Evolutionary conservation across 2,329 filamentous ascomycete species (phyloP).

Genomic region (Westerdykella sp.): DNA sequence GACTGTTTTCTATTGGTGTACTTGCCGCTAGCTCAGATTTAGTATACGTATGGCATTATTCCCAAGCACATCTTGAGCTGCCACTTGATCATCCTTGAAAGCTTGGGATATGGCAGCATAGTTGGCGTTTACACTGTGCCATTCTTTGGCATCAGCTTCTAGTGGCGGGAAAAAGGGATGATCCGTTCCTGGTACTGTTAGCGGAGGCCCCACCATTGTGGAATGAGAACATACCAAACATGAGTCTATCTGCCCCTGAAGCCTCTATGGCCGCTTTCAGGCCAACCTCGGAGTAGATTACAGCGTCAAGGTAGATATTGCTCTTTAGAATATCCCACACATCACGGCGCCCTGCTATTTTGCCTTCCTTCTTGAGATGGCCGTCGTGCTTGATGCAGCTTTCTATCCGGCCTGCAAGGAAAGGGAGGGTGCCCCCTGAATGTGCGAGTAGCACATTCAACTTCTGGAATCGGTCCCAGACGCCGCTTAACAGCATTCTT

Average conservation of each 20-base stretch:
- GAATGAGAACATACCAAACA: conserved; percentile 55
- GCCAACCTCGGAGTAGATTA: conserved; percentile 72
- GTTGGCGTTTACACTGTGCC: conserved; percentile 62
- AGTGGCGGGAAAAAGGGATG: conserved; percentile 82
- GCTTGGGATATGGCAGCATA: conserved; percentile 51
- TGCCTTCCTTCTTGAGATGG: conserved; percentile 61
- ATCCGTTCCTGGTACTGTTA: conserved; percentile 53
- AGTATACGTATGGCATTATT: conserved; percentile 54
- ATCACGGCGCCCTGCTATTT: conserved; percentile 49
- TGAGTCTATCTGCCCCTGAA: conserved; percentile 59
- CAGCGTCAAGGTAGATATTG: conserved; percentile 84
- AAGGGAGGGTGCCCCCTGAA: conserved; percentile 81
- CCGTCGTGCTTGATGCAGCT: conserved; percentile 80
- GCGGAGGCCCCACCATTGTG: background rate
- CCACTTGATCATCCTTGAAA: conserved; percentile 41
- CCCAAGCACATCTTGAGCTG: conserved; percentile 52
- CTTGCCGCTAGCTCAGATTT: conserved; percentile 14
- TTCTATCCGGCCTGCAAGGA: conserved; percentile 81
- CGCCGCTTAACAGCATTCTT: conserved; percentile 78
- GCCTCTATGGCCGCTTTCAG: conserved; percentile 65
- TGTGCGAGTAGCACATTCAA: conserved; percentile 77
- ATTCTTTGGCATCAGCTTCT: conserved; percentile 55
- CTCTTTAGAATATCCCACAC: conserved; percentile 62
- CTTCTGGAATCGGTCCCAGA: conserved; percentile 68
- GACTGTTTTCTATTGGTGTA: background rate